Evolutionary conservation across 768 basidiomycete genomes (phyloP).

Genomic region (Xerocomus spinulosus): DNA sequence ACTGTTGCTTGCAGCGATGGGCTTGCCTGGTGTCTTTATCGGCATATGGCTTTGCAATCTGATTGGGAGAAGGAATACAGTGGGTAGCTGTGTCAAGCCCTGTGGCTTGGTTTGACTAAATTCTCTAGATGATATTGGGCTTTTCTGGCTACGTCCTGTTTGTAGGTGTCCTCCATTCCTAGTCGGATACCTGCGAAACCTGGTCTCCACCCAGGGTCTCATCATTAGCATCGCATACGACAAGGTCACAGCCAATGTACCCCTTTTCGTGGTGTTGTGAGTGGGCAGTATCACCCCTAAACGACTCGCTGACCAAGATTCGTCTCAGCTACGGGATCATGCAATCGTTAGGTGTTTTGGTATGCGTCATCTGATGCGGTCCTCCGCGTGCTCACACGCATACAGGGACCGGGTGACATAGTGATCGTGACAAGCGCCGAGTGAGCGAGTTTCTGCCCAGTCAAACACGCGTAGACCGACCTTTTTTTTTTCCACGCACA

Average conservation of each 20-base stretch:
- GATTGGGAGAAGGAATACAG: constrained; percentile 54
- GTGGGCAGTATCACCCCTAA: constrained; percentile 12
- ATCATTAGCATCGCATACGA: constrained; percentile 59
- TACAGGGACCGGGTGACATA: constrained; percentile 61
- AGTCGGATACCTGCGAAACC: neutral
- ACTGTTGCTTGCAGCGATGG: constrained; percentile 57
- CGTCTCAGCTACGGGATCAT: constrained; percentile 58
- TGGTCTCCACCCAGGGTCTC: constrained; percentile 32
- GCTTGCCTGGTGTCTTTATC: constrained; percentile 57
- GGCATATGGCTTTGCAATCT: constrained; percentile 46
- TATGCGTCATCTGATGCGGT: constrained; percentile 17
- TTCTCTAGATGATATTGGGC: constrained; percentile 55
- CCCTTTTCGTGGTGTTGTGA: constrained; percentile 65
- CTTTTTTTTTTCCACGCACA: constrained; percentile 15
- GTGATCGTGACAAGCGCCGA: constrained; percentile 60
- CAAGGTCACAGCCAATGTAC: constrained; percentile 55
- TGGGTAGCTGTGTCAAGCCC: constrained; percentile 21
- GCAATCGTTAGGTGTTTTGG: constrained; percentile 67
- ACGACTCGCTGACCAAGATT: neutral
- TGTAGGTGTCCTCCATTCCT: constrained; percentile 29
- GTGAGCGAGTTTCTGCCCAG: constrained; percentile 34
- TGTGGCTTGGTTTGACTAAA: constrained; percentile 1
- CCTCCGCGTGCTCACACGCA: constrained; percentile 3
- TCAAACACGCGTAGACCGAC: neutral
- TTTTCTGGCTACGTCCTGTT: constrained; percentile 65